A percentile compares a stretch with the other conserved stretches of the same genome.
phyloP scores from a whole-genome alignment of 2,329 filamentous ascomycete species.

The Xylaria sp. region DNA sequence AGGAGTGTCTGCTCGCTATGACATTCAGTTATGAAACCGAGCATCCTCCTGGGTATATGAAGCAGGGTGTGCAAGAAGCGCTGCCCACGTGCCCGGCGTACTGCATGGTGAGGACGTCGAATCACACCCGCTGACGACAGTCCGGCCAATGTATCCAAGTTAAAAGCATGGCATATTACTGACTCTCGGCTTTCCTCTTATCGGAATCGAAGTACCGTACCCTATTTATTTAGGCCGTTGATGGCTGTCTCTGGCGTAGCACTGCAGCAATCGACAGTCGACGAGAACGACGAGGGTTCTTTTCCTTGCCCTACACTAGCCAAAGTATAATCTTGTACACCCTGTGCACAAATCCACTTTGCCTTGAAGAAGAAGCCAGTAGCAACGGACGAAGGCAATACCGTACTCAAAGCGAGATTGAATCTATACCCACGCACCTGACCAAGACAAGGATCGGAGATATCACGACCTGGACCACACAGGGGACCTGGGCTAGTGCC shows the following conservation, averaged over 20 bases:
- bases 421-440: neutral
- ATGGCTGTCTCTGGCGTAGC: conserved; percentile 1
- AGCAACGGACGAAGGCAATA: neutral
- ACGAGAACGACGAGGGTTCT: neutral
- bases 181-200: neutral
- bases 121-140: neutral
- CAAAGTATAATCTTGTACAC: neutral
- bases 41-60: neutral
- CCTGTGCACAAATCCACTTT: no score
- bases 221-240: neutral
- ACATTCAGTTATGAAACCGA: neutral
- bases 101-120: neutral
- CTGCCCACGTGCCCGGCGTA: neutral
- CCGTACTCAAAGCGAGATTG: neutral
- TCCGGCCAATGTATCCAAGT: neutral
- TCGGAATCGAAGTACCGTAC: neutral
- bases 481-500: neutral
- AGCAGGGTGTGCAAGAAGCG: neutral
- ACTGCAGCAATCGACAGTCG: conserved; percentile 6
- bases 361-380: neutral
- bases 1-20: neutral
- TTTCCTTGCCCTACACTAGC: neutral
- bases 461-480: neutral
- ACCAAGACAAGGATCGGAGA: neutral
- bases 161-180: neutral